These are phyloP conservation scores for Sphaerostilbella broomeana DNA, from an alignment of 2,329 filamentous ascomycete genomes.

Conservation along the genomic window DNA sequence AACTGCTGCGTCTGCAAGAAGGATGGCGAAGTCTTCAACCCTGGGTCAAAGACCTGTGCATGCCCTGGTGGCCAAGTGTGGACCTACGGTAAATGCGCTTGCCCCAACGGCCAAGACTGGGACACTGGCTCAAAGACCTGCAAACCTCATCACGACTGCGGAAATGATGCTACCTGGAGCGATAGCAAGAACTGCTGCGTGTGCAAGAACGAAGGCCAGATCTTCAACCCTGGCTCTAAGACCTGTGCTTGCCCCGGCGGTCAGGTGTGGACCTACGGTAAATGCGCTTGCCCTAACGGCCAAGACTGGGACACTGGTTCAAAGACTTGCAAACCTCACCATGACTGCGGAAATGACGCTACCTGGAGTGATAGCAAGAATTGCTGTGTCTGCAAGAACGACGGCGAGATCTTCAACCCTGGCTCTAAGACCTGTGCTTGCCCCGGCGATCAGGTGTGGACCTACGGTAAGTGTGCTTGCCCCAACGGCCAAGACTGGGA, in stretches of 20 bases:
- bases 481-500: conserved; percentile 11
- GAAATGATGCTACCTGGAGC: conserved; percentile 10
- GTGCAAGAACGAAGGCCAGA: conserved; percentile 13
- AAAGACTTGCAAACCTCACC: conserved; percentile 8
- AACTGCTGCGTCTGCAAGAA: conserved; percentile 14
- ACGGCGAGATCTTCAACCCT: conserved; percentile 7
- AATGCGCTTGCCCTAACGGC: conserved; percentile 10
- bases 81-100: conserved; percentile 7
- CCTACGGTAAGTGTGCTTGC: conserved; percentile 7
- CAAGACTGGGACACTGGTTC: conserved; percentile 8
- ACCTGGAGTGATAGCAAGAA: not conserved
- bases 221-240: conserved; percentile 7
- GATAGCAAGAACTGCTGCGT: conserved; percentile 5
- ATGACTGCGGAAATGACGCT: conserved; percentile 14
- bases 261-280: conserved; percentile 5
- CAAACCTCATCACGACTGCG: conserved; percentile 12
- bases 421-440: conserved; percentile 11
- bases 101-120: conserved; percentile 10
- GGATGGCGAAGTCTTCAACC: conserved; percentile 8
- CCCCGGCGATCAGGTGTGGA: conserved; percentile 8
- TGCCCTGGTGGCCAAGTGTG: conserved; percentile 10
- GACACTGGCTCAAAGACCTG: conserved; percentile 8
- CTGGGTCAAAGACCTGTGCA: conserved; percentile 7
- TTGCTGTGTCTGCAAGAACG: conserved; percentile 13
- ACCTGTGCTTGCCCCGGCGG: conserved; percentile 11